A percentile compares a stretch with the other conserved stretches of the same genome.
Evolutionary conservation across 164 flowering plant species (phyloP).

Genomic region (Saururus chinensis): DNA sequence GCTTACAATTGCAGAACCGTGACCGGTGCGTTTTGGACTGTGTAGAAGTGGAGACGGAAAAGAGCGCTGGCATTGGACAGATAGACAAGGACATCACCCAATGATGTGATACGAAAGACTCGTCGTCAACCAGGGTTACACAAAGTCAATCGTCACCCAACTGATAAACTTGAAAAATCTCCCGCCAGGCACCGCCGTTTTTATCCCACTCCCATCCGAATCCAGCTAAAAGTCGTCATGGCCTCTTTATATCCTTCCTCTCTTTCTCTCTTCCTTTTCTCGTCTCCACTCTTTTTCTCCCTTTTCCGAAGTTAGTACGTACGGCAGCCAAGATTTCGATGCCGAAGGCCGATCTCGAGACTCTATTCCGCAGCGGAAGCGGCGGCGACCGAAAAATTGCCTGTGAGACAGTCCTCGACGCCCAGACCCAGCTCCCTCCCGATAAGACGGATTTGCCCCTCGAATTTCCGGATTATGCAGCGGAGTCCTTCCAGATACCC

Average conservation of each 20-base stretch:
- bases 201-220: no score
- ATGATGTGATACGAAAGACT: no score
- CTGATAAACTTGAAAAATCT: no score
- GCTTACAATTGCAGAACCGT: no score
- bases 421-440: neutral
- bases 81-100: no score
- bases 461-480: constrained; percentile 10
- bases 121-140: no score
- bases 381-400: constrained; percentile 12
- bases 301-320: neutral
- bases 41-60: no score
- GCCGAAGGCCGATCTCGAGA: constrained; percentile 16
- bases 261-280: neutral
- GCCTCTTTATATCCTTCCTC: neutral
- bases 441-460: neutral
- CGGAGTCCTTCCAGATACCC: constrained; percentile 16
- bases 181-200: no score
- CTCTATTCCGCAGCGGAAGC: constrained; percentile 6
- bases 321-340: neutral
- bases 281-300: neutral
- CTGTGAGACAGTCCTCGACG: constrained; percentile 12
- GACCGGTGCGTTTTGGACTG: no score
- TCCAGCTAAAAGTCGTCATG: no score
- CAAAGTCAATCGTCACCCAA: no score
- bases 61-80: no score